A percentile compares a stretch with the other conserved stretches of the same genome.
Conservation (phyloP, 192 early-diverging fungal genomes). For the Entomortierella lignicola region DNA sequence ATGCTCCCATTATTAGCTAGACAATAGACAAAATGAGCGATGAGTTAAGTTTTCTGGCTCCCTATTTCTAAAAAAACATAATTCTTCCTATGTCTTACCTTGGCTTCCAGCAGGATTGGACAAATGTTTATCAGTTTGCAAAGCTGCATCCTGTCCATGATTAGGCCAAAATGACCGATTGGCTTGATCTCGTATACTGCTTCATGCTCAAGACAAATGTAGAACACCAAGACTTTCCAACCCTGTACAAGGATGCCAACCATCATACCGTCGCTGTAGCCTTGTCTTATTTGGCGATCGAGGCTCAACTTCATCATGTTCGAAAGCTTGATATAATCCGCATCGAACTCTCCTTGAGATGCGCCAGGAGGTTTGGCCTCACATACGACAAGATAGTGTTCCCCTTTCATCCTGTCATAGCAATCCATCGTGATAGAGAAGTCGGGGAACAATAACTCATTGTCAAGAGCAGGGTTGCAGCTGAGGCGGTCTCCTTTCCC, state of each 20-base stretch:
- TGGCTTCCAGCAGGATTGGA: conserved; percentile 25
- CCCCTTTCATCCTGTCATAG: conserved; percentile 15
- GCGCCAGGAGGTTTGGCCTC: conserved; percentile 32
- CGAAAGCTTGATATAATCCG: conserved; percentile 35
- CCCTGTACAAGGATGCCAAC: conserved; percentile 25
- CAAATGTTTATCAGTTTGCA: conserved; percentile 42
- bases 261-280: conserved; percentile 18
- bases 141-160: conserved; percentile 33
- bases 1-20: conserved; percentile 20
- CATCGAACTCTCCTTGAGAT: conserved; percentile 28
- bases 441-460: conserved; percentile 18
- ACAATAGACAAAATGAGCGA: neutral
- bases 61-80: neutral
- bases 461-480: conserved; percentile 23
- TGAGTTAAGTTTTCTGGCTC: conserved; percentile 1
- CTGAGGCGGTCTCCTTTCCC: conserved; percentile 26
- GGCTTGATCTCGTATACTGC: conserved; percentile 27
- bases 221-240: conserved; percentile 24
- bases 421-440: conserved; percentile 26
- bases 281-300: conserved; percentile 26
- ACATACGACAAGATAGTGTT: conserved; percentile 25
- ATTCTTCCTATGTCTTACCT: conserved; percentile 17
- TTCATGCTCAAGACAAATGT: conserved; percentile 27
- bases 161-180: conserved; percentile 33
- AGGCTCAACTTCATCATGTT: conserved; percentile 37